These are phyloP conservation scores for Ogataea thermomethanolica DNA, from an alignment of 805 yeast species.

Conservation along the genomic window DNA sequence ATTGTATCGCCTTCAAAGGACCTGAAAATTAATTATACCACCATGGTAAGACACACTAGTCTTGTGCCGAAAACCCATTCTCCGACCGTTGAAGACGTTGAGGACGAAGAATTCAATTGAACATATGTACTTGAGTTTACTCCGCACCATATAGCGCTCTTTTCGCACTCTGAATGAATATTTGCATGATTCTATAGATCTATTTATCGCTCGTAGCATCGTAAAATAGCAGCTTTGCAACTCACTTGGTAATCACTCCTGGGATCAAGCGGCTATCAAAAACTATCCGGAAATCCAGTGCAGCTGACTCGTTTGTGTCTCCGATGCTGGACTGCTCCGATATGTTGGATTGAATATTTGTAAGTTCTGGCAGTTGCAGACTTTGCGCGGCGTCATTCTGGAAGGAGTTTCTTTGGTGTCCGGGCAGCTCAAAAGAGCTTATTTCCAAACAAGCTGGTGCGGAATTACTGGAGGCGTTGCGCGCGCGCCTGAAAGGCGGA, in stretches of 20 bases:
- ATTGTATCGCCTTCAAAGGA: neutral
- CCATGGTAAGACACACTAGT: slow-evolving; percentile 24
- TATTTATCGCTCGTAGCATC: neutral
- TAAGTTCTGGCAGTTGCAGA: slow-evolving; percentile 4
- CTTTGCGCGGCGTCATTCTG: neutral
- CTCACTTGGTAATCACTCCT: slow-evolving; percentile 2
- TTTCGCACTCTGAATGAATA: neutral
- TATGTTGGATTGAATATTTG: slow-evolving; percentile 6
- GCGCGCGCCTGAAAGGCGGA: neutral
- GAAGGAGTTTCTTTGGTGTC: neutral
- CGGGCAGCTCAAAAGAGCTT: neutral
- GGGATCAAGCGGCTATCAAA: slow-evolving; percentile 17
- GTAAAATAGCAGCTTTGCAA: neutral
- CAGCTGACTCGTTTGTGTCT: slow-evolving; percentile 7
- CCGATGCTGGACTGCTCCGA: slow-evolving; percentile 6
- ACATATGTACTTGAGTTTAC: neutral
- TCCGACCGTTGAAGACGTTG: slow-evolving; percentile 21
- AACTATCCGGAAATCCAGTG: slow-evolving; percentile 7
- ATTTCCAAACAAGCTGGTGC: neutral
- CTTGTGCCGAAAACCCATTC: slow-evolving; percentile 15
- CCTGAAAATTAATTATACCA: slow-evolving; percentile 27
- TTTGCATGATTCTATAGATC: neutral
- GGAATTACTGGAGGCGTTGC: neutral
- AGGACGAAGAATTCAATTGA: slow-evolving; percentile 20
- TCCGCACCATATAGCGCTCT: neutral